Conservation (phyloP, 371 early-diverging fungal genomes). For the Mitosporidium daphniae region DNA sequence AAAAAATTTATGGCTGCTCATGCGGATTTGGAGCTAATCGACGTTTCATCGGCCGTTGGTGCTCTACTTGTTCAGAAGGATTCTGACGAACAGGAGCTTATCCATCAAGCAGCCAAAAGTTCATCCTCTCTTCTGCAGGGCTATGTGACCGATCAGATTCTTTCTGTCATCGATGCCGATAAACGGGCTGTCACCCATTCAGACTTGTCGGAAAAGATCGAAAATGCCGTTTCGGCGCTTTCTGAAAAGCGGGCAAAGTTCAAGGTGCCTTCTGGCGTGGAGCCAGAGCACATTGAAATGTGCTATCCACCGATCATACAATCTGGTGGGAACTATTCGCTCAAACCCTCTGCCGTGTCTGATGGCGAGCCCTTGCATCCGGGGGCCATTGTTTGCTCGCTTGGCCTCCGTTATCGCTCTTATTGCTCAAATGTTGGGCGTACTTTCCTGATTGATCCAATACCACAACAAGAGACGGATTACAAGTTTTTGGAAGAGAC, state of each 20-base stretch:
- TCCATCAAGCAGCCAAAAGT: constrained; percentile 24
- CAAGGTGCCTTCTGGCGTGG: constrained; percentile 24
- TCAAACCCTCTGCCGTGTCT: constrained; percentile 36
- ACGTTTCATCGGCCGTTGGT: too few relatives aligned
- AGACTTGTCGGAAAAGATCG: constrained; percentile 29
- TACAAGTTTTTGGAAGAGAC: constrained; percentile 46
- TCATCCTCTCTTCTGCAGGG: constrained; percentile 36
- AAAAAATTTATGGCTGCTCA: constrained; percentile 1
- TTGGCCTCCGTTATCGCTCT: constrained; percentile 55
- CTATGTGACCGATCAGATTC: constrained; percentile 42
- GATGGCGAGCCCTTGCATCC: constrained; percentile 27
- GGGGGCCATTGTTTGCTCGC: constrained; percentile 50
- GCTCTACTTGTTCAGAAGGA: too few relatives aligned
- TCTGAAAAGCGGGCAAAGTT: constrained; percentile 20
- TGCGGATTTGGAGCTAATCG: not conserved
- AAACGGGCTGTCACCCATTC: constrained; percentile 50
- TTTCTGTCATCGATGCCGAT: constrained; percentile 39
- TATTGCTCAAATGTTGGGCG: constrained; percentile 70
- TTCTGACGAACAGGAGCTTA: constrained; percentile 20
- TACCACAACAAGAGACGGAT: constrained; percentile 36
- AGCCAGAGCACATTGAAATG: constrained; percentile 21
- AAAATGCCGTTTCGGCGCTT: constrained; percentile 20
- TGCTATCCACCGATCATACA: constrained; percentile 76
- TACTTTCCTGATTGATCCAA: constrained; percentile 57
- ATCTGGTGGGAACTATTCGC: constrained; percentile 62